Evolutionary conservation across 192 early-diverging fungal genomes (phyloP).

Genomic region (Mortierella hygrophila): DNA sequence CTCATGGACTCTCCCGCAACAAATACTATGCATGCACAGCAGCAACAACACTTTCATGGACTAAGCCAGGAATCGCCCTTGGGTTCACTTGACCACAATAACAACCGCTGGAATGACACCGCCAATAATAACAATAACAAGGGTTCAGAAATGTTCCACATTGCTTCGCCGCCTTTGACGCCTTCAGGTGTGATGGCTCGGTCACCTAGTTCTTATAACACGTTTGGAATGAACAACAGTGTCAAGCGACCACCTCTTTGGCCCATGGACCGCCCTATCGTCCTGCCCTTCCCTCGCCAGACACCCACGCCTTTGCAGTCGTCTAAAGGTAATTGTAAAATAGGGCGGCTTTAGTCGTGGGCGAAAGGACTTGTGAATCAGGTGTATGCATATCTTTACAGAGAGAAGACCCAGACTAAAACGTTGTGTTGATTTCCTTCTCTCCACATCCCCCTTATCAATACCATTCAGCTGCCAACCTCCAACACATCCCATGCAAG

Average conservation of each 20-base stretch:
- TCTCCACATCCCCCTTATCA: background rate
- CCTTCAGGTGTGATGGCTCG: constrained; percentile 42
- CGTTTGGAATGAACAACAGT: constrained; percentile 25
- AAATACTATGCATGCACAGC: constrained; percentile 4
- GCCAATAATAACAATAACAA: constrained; percentile 4
- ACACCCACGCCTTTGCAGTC: constrained; percentile 37
- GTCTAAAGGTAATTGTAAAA: constrained; percentile 36
- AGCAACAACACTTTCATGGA: constrained; percentile 15
- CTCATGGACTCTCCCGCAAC: constrained; percentile 21
- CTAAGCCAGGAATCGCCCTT: constrained; percentile 26
- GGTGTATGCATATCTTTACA: background rate
- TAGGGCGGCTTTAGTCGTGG: background rate
- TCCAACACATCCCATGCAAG: constrained; percentile 82
- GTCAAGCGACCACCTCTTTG: constrained; percentile 45
- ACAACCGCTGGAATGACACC: constrained; percentile 30
- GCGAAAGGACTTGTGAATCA: background rate
- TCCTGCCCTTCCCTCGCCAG: constrained; percentile 45
- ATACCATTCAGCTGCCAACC: constrained; percentile 36
- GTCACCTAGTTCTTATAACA: constrained; percentile 30
- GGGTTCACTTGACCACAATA: constrained; percentile 28
- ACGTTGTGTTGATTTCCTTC: background rate
- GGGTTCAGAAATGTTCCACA: constrained; percentile 44
- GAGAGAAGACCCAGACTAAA: background rate
- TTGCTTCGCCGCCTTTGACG: constrained; percentile 45
- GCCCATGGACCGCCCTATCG: constrained; percentile 42